Evolutionary conservation across 768 basidiomycete genomes (phyloP), one percentile per base, ranked within the genome.

Genomic region (Leccinum longicurvipes): DNA sequence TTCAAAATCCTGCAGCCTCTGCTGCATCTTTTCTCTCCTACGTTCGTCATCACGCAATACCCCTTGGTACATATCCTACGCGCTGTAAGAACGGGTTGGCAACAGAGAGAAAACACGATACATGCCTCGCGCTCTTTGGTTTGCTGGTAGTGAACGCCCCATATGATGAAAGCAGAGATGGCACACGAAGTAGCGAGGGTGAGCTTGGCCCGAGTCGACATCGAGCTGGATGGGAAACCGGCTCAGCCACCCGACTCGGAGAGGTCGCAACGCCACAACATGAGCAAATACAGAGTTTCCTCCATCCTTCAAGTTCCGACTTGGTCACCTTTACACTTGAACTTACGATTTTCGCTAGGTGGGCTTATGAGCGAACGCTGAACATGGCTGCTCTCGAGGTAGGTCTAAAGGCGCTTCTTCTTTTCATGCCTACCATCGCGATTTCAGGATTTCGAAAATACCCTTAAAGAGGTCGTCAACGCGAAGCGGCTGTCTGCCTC

Each of bases 141-240:
- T 67, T 98, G 94, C 53, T 94, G 82, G 64, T 80, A 88, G 69
- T 98, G 95, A 28, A 98, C 94, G 19, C 84, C 91, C 84, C 86
- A 96, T 70, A 98, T 83, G 25, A 88, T 90, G 34, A 87, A 71
- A 3, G 79, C 78, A 12, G 89, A 84, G 50, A 87, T 64, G 7
- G 79, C 62, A 50, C 90, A 70, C 5, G 94, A 85, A 24, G 78
- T 80, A 31, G 76, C 73, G n/a, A 97, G 78, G 1, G 92, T 91
- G 41, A 79, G 73, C 71, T 89, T 92, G 19, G 94, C 90, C 57
- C 77, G 74, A 65, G 82, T 72, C 63, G 86, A 91, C 89, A 82
- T 82, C 5, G 46, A 41, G n/a, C 9, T 48, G 7, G 32, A 45
- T 19, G 52, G 9, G 25, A 25, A 47, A 50, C 50, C 19, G 23